These are phyloP conservation scores for Cymodocea nodosa DNA, from an alignment of 116 monocot species.

Conservation along the genomic window DNA sequence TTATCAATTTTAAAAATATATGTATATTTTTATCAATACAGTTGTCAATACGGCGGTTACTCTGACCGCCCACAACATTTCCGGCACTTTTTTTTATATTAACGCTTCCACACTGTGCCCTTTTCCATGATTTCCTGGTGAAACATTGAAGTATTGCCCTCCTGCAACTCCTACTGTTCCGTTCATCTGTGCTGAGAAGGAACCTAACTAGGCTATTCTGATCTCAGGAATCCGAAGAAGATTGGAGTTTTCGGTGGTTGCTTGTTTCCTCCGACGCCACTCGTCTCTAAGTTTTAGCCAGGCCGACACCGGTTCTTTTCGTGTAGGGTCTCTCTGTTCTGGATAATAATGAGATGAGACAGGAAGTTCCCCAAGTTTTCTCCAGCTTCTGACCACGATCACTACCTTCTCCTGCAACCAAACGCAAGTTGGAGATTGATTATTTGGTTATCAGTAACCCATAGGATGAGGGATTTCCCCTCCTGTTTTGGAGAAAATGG, in stretches of 20 bases:
- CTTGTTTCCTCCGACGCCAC: background rate
- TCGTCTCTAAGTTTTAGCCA: background rate
- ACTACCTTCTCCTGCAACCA: background rate
- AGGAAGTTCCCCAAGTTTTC: background rate
- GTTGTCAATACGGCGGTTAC: too few relatives aligned
- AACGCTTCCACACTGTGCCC: too few relatives aligned
- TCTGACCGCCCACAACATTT: too few relatives aligned
- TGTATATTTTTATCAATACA: too few relatives aligned
- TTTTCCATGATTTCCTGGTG: too few relatives aligned
- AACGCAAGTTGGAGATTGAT: background rate
- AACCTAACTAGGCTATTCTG: background rate
- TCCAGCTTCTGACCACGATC: background rate
- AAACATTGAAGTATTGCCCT: too few relatives aligned
- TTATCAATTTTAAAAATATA: too few relatives aligned
- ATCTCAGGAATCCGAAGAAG: background rate
- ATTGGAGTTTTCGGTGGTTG: background rate
- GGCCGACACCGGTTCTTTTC: too few relatives aligned
- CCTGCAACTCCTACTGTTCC: too few relatives aligned
- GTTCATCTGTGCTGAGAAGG: background rate
- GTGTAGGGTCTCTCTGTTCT: too few relatives aligned
- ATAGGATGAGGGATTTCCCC: conserved; percentile 70
- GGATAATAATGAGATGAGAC: too few relatives aligned
- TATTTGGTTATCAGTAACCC: background rate
- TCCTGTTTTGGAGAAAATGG: conserved; percentile 82
- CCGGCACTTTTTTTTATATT: too few relatives aligned